Conservation (phyloP, 352 stramenopile species). For the Globisporangium emineosum region DNA sequence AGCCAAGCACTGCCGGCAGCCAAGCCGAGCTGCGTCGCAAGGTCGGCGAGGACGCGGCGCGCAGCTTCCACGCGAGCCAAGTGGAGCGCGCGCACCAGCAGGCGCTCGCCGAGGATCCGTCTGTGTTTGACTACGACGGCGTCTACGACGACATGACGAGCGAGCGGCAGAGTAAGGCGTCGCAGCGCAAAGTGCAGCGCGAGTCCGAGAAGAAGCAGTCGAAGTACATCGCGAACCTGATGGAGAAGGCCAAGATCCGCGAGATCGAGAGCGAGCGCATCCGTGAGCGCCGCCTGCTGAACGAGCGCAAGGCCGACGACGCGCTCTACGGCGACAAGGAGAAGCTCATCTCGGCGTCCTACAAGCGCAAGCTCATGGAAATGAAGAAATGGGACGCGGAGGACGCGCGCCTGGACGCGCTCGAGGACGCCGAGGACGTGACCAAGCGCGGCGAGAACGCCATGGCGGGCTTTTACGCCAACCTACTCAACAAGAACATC, state of each 20-base stretch:
- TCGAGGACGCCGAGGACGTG: conserved; percentile 73
- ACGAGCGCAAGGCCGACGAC: conserved; percentile 84
- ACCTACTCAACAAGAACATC: conserved; percentile 91
- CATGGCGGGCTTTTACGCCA: conserved; percentile 90
- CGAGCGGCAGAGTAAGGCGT: conserved; percentile 30
- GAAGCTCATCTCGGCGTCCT: conserved; percentile 89
- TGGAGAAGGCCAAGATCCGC: conserved; percentile 88
- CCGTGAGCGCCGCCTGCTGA: conserved; percentile 78
- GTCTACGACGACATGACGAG: conserved; percentile 87
- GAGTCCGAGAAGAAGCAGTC: conserved; percentile 67
- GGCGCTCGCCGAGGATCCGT: conserved; percentile 71
- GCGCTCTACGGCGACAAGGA: conserved; percentile 84
- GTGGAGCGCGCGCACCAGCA: conserved; percentile 49
- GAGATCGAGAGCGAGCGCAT: conserved; percentile 89
- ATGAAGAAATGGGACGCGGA: conserved; percentile 86
- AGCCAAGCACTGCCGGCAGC: not conserved
- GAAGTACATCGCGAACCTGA: conserved; percentile 89
- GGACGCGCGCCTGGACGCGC: conserved; percentile 55
- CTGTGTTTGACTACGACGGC: conserved; percentile 90
- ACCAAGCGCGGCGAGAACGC: conserved; percentile 66
- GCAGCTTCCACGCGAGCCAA: conserved; percentile 47
- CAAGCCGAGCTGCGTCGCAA: conserved; percentile 22
- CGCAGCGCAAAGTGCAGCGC: conserved; percentile 39
- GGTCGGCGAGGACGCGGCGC: conserved; percentile 45
- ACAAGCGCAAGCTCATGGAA: conserved; percentile 91